Percentiles rank a stretch among this genome's conserved stretches.
Conservation (phyloP, 139 green algal species). For the Spirogloea muscicola region DNA sequence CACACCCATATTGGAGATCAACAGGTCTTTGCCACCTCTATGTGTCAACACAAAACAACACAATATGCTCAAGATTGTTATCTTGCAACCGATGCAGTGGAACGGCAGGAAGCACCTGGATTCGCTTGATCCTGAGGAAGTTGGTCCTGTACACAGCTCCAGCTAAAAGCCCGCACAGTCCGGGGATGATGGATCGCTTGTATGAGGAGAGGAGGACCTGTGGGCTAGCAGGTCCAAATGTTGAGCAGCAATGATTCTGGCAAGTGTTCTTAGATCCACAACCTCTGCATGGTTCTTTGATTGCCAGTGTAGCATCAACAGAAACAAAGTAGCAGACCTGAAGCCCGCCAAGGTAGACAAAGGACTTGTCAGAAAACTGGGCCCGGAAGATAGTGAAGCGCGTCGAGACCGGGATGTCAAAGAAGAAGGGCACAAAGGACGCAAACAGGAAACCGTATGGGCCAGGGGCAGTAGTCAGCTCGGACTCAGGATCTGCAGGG, state of each 20-base stretch:
- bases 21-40: neutral
- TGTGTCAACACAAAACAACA: too few relatives aligned
- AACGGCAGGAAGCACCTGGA: conserved; percentile 10
- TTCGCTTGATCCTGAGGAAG: conserved; percentile 14
- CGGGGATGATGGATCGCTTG: conserved; percentile 33
- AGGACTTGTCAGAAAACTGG: conserved; percentile 44
- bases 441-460: conserved; percentile 48
- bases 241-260: neutral
- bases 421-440: conserved; percentile 46
- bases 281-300: neutral
- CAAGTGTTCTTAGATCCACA: neutral
- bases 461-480: conserved; percentile 18
- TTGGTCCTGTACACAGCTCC: conserved; percentile 40
- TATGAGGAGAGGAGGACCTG: conserved; percentile 35
- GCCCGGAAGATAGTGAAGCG: conserved; percentile 42
- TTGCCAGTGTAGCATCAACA: neutral
- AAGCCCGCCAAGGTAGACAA: conserved; percentile 44
- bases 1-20: neutral
- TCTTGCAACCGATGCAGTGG: neutral
- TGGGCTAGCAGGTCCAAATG: neutral
- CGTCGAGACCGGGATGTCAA: conserved; percentile 43
- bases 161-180: conserved; percentile 31
- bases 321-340: conserved; percentile 26
- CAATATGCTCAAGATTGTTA: neutral
- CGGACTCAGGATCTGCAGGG: neutral